Conservation (phyloP, 495 filamentous ascomycete species). For the Tuber umbilicatum region DNA sequence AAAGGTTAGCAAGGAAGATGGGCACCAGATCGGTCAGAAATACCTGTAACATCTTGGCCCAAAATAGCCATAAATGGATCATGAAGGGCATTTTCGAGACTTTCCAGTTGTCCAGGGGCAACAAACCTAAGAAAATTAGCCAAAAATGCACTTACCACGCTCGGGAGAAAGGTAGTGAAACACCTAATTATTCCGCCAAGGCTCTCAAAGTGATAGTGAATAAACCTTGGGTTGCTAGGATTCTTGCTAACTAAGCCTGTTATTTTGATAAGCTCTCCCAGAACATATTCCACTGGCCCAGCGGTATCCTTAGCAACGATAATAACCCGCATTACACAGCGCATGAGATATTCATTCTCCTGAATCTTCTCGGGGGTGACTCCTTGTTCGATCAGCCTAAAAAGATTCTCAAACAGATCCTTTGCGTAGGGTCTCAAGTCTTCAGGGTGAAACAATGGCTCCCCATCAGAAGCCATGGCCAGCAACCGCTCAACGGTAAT, state of each 20-base stretch:
- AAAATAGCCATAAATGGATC: constrained; percentile 69
- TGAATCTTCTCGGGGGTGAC: constrained; percentile 82
- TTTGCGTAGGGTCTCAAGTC: constrained; percentile 73
- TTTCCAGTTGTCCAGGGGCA: constrained; percentile 59
- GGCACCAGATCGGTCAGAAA: constrained; percentile 11
- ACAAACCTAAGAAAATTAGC: constrained; percentile 52
- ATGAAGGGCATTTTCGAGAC: constrained; percentile 71
- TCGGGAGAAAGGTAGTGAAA: constrained; percentile 1
- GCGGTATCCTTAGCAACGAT: constrained; percentile 81
- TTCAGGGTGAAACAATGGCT: constrained; percentile 64
- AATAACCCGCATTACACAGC: constrained; percentile 92
- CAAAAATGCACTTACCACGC: background rate
- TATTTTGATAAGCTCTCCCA: constrained; percentile 74
- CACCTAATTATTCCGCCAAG: constrained; percentile 88
- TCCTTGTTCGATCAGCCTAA: constrained; percentile 77
- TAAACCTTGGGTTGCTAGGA: constrained; percentile 94
- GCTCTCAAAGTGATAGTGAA: constrained; percentile 96
- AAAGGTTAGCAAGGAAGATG: constrained; percentile 3
- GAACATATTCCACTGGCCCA: constrained; percentile 60
- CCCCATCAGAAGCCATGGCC: constrained; percentile 65
- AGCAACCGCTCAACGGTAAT: constrained; percentile 88
- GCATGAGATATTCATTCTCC: constrained; percentile 98
- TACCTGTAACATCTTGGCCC: constrained; percentile 70
- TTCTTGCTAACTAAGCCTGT: constrained; percentile 82
- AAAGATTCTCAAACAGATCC: constrained; percentile 84